Base-by-base conservation (phyloP, 805 yeast species). In the Jamesozyma hellenica region DNA sequence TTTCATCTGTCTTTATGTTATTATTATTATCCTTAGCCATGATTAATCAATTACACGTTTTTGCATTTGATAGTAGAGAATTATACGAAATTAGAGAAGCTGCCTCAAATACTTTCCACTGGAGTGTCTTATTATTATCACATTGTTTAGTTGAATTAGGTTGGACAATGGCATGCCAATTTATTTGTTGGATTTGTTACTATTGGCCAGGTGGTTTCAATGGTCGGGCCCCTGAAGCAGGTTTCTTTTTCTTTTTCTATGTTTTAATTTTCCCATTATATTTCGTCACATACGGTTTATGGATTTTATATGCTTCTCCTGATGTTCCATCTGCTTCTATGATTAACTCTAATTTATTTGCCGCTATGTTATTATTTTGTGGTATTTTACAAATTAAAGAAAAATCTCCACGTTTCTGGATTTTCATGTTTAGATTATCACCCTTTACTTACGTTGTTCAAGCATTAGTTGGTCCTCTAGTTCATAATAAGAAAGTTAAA, bases 61-160 rank as follows among this genome's bases (percentile, higher is more conserved):
- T 72, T 51, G 82, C 68, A 49, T 72, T 72, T 33, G 57, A 61
- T 34, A 79, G 76, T 51, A 68, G 87, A 62, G 74, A 74, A 45
- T 58, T 80, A 28, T 80, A 76, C 49, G 87, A 80, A 58, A 82
- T 72, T 34, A 72, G 88, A 59, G 88, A 80, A 58, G 70, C 82
- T 40, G 82, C 83, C 25, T 76, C 86, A 1, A 78, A 72, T 54
- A 76, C 85, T 3, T 81, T 77, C 60, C 67, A 75, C 36, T 80
- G 87, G 87, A 50, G 66, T 51, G 75, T 77, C 1, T 74, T 79
- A 40, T 58, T 79, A 40, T 38, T 65, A 45, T 58, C 64, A 54
- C 70, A 55, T 50, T 60, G 66, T 23, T 48, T 65, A 11, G 63
- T 70, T 18, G 79, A 74, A 56, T 57, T 70, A 23, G 64, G 69